phyloP scores from a whole-genome alignment of 2,329 filamentous ascomycete genomes.

The Tolypocladium ophioglossoides region DNA sequence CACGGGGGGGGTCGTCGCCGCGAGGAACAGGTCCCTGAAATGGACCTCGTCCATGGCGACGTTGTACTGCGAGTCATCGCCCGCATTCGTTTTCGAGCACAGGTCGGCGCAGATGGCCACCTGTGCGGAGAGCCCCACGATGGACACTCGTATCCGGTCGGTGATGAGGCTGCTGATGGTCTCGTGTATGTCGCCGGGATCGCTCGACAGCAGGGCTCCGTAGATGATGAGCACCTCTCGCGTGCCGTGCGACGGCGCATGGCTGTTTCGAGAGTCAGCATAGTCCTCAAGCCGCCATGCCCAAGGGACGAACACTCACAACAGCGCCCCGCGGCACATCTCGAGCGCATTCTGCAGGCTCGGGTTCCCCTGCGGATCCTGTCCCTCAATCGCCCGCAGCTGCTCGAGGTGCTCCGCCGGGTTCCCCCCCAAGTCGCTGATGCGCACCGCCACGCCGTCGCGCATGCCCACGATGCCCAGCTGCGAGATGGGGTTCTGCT shows the following conservation, averaged over 20 bases:
- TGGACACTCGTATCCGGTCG: conserved; percentile 76
- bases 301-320: conserved; percentile 38
- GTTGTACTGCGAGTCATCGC: conserved; percentile 65
- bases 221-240: conserved; percentile 87
- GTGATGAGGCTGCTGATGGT: conserved; percentile 70
- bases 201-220: conserved; percentile 79
- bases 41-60: conserved; percentile 70
- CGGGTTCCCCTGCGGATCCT: conserved; percentile 63
- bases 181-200: conserved; percentile 90
- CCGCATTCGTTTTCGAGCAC: conserved; percentile 76
- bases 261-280: conserved; percentile 34
- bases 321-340: conserved; percentile 87
- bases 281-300: background rate
- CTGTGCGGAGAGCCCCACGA: conserved; percentile 85
- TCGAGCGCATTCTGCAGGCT: conserved; percentile 92
- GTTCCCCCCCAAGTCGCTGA: conserved; percentile 88
- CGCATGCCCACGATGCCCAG: conserved; percentile 87
- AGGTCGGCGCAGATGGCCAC: conserved; percentile 88
- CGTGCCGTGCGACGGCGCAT: conserved; percentile 87
- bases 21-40: conserved; percentile 81
- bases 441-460: conserved; percentile 74
- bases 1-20: conserved; percentile 79
- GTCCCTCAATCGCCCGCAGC: conserved; percentile 54
- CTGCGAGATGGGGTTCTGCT: conserved; percentile 97
- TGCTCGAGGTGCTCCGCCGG: conserved; percentile 77